A percentile compares a stretch with the other conserved stretches of the same genome.
phyloP scores from a whole-genome alignment of 768 basidiomycete species.

The Zangia roseola region DNA sequence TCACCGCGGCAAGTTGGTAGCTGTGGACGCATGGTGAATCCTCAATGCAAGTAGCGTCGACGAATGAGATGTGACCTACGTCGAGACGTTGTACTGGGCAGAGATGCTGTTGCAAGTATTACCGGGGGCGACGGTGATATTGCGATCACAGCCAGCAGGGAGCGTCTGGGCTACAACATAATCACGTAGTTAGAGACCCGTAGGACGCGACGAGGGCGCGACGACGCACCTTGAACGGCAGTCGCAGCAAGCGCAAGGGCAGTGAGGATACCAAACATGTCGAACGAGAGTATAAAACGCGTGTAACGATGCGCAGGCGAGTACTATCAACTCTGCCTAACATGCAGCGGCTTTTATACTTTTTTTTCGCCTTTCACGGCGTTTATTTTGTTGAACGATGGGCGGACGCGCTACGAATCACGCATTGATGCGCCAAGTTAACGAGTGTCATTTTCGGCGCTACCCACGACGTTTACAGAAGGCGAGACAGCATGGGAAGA shows the following conservation, averaged over 20 bases:
- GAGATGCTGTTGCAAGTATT: conserved; percentile 72
- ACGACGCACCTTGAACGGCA: conserved; percentile 18
- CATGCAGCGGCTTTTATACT: conserved; percentile 18
- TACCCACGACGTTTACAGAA: conserved; percentile 2
- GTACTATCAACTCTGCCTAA: not conserved
- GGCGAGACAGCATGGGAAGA: not conserved
- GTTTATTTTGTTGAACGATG: too few species aligned
- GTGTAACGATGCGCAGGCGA: not conserved
- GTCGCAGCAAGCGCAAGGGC: conserved; percentile 16
- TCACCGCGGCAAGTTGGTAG: conserved; percentile 58
- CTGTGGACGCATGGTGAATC: conserved; percentile 25
- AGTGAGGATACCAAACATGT: conserved; percentile 21
- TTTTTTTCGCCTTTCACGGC: not conserved
- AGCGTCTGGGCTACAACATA: conserved; percentile 38
- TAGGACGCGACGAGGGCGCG: not conserved
- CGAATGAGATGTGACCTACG: conserved; percentile 39
- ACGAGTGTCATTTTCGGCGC: too few species aligned
- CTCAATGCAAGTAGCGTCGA: not conserved
- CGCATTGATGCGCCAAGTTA: too few species aligned
- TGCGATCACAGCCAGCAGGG: conserved; percentile 53
- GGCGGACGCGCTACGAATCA: too few species aligned
- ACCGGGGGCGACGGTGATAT: conserved; percentile 52
- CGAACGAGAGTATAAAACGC: not conserved
- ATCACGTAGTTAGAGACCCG: not conserved
- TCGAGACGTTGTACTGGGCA: conserved; percentile 56